Evolutionary conservation across 2,329 filamentous ascomycete species (phyloP).

Genomic region (Chrysosporium keratinophilum): DNA sequence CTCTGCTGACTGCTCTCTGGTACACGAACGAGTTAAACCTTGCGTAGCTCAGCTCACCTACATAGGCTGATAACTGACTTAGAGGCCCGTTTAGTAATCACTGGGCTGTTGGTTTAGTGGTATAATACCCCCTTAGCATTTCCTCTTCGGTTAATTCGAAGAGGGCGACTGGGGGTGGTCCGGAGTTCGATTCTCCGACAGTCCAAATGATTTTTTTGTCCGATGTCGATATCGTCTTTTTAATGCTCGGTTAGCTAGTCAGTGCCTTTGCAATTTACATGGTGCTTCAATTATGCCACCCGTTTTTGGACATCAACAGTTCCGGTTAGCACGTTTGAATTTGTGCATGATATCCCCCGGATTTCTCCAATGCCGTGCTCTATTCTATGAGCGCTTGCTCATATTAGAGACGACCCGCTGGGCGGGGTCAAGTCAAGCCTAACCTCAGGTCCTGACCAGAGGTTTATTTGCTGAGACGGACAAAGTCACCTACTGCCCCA

Average conservation of each 20-base stretch:
- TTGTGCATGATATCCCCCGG: neutral
- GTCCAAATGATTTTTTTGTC: conserved; percentile 7
- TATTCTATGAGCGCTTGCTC: neutral
- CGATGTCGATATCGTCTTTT: neutral
- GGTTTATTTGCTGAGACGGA: neutral
- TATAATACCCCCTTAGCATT: conserved; percentile 15
- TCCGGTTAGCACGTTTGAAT: no score
- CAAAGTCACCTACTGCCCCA: neutral
- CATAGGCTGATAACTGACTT: neutral
- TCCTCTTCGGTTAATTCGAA: neutral
- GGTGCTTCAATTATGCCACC: neutral
- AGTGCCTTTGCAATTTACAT: neutral
- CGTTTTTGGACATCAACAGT: neutral
- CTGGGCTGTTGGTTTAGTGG: conserved; percentile 13
- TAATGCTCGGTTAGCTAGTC: no score
- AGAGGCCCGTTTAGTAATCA: neutral
- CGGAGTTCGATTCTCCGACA: conserved; percentile 19
- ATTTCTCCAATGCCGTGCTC: neutral
- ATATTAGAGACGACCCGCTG: neutral
- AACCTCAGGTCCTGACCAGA: neutral
- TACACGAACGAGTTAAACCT: no score
- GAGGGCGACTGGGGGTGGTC: conserved; percentile 15
- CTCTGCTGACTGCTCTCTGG: no score
- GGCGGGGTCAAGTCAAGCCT: neutral
- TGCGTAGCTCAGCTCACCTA: no score